A percentile compares a stretch with the other conserved stretches of the same genome.
Conservation (phyloP, 164 flowering plant species). For the grape (Vitis vinifera) region ASM3070453v1 NC_081808.1:21754501-21755000, state of each 20-base stretch:
- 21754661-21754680: constrained; percentile 53
- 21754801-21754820: too few relatives aligned
- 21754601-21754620: constrained; percentile 27
- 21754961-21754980: too few relatives aligned
- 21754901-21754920: constrained; percentile 8
- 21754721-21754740: too few relatives aligned
- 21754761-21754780: too few relatives aligned
- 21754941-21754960: too few relatives aligned
- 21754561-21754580: constrained; percentile 49
- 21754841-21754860: too few relatives aligned
- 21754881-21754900: neutral
- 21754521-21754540: constrained; percentile 11
- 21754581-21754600: constrained; percentile 26
- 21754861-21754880: too few relatives aligned
- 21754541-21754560: constrained; percentile 21
- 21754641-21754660: constrained; percentile 41
- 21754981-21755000: too few relatives aligned
- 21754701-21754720: neutral
- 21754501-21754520: constrained; percentile 19
- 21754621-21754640: constrained; percentile 16
- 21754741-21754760: too few relatives aligned
- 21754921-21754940: constrained; percentile 11
- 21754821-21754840: too few relatives aligned
- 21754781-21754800: too few relatives aligned
- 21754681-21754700: constrained; percentile 42